A percentile compares a stretch with the other conserved stretches of the same genome.
Conservation (phyloP, 176 grass and related monocot species). For the Eleusine indica region DNA sequence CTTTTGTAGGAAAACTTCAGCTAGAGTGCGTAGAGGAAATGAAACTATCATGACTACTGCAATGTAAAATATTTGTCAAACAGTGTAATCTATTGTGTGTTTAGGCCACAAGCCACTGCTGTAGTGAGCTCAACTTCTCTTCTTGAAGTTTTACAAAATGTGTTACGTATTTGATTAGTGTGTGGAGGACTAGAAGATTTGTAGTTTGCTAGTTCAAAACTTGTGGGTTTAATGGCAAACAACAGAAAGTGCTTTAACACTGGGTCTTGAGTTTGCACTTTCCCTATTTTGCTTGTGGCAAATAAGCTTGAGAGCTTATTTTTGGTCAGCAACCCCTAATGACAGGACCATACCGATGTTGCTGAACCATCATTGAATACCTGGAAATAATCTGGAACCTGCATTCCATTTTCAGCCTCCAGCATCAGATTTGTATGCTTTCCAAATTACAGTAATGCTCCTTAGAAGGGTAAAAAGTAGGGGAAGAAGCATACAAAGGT, state of each 20-base stretch:
- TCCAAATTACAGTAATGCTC: background rate
- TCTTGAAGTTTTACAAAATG: constrained; percentile 28
- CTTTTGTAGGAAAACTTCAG: constrained; percentile 63
- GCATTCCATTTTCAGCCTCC: background rate
- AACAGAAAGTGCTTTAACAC: constrained; percentile 3
- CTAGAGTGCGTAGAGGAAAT: constrained; percentile 47
- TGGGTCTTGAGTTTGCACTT: background rate
- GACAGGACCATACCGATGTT: background rate
- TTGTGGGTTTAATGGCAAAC: background rate
- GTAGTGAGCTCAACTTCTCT: constrained; percentile 24
- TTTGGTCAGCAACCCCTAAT: constrained; percentile 16
- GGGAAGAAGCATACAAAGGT: background rate
- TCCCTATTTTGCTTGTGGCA: background rate
- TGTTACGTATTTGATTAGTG: constrained; percentile 7
- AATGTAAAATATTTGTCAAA: constrained; percentile 30
- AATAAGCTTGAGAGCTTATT: constrained; percentile 27
- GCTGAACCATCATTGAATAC: background rate
- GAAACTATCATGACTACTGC: constrained; percentile 52
- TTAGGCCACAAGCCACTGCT: background rate
- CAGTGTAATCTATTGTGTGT: constrained; percentile 17
- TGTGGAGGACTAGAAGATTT: constrained; percentile 25
- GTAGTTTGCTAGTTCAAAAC: constrained; percentile 21
- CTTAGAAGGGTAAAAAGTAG: constrained; percentile 13
- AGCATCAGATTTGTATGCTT: constrained; percentile 29
- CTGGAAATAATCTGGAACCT: background rate